These are phyloP conservation scores for Sungouiozyma ichnusensis DNA, from an alignment of 805 yeast genomes.

Conservation along the genomic window DNA sequence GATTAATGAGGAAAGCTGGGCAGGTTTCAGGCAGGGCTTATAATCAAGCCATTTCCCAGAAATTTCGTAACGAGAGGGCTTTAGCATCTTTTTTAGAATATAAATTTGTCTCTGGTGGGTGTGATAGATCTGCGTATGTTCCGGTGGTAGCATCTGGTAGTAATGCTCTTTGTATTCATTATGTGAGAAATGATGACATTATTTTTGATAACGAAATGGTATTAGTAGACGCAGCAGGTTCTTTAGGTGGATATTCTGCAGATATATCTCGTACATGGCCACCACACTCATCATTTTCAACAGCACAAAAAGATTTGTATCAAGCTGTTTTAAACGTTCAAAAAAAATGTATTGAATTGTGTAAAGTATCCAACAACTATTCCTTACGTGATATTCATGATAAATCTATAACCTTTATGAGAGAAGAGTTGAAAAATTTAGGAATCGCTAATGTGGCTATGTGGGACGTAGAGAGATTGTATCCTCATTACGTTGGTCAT, in stretches of 20 bases:
- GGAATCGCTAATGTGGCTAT: conserved; percentile 51
- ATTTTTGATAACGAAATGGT: conserved; percentile 72
- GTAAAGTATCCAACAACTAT: conserved; percentile 41
- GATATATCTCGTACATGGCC: conserved; percentile 99
- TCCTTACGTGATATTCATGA: conserved; percentile 71
- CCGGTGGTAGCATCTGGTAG: conserved; percentile 95
- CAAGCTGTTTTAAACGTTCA: conserved; percentile 82
- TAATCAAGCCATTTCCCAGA: conserved; percentile 66
- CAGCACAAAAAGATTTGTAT: conserved; percentile 76
- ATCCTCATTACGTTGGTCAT: conserved; percentile 95
- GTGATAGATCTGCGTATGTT: conserved; percentile 80
- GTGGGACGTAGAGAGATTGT: conserved; percentile 46
- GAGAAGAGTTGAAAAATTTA: conserved; percentile 54
- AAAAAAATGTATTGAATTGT: conserved; percentile 60
- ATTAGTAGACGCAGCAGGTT: conserved; percentile 91
- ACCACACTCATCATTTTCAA: conserved; percentile 58
- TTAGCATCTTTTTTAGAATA: conserved; percentile 74
- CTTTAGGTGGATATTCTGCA: conserved; percentile 86
- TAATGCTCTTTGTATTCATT: conserved; percentile 86
- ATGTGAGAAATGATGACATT: conserved; percentile 82
- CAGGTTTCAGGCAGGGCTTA: conserved; percentile 74
- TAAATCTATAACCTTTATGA: conserved; percentile 48
- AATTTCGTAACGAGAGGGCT: conserved; percentile 63
- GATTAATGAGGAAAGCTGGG: conserved; percentile 73
- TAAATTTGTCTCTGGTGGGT: conserved; percentile 75